Conservation (phyloP, 1,284 basidiomycete genomes). For the Phlebopus sp. region DNA sequence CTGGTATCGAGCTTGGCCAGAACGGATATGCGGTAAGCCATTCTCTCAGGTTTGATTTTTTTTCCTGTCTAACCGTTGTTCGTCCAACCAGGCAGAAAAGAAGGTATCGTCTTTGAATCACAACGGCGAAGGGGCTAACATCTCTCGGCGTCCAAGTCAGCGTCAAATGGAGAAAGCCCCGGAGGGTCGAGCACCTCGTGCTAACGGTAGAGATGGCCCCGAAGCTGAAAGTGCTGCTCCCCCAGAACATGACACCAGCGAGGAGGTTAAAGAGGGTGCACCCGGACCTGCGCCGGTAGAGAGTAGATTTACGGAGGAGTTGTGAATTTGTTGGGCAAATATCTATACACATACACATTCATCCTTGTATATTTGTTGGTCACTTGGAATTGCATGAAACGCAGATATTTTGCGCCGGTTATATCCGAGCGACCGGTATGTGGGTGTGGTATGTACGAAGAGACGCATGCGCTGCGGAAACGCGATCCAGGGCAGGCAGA, state of each 20-base stretch:
- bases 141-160: slow-evolving; percentile 48
- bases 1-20: slow-evolving; percentile 52
- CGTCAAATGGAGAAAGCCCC: slow-evolving; percentile 73
- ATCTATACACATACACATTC: no score
- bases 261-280: slow-evolving; percentile 14
- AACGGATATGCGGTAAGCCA: slow-evolving; percentile 73
- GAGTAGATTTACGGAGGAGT: slow-evolving; percentile 39
- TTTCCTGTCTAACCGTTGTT: slow-evolving; percentile 10
- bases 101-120: slow-evolving; percentile 13
- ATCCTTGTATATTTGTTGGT: no score
- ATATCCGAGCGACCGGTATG: no score
- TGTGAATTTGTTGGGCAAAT: slow-evolving; percentile 6
- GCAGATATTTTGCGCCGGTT: no score
- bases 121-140: slow-evolving; percentile 27
- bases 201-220: slow-evolving; percentile 18
- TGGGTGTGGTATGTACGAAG: no score
- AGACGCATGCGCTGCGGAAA: no score
- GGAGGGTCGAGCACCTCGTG: slow-evolving; percentile 46
- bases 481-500: no score
- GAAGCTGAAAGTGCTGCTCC: slow-evolving; percentile 16
- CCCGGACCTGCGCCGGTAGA: slow-evolving; percentile 40
- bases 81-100: slow-evolving; percentile 39
- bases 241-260: slow-evolving; percentile 13
- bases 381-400: no score
- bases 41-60: slow-evolving; percentile 3